Conservation (phyloP, 2,329 filamentous ascomycete genomes). For the Ceratocystis destructans region DNA sequence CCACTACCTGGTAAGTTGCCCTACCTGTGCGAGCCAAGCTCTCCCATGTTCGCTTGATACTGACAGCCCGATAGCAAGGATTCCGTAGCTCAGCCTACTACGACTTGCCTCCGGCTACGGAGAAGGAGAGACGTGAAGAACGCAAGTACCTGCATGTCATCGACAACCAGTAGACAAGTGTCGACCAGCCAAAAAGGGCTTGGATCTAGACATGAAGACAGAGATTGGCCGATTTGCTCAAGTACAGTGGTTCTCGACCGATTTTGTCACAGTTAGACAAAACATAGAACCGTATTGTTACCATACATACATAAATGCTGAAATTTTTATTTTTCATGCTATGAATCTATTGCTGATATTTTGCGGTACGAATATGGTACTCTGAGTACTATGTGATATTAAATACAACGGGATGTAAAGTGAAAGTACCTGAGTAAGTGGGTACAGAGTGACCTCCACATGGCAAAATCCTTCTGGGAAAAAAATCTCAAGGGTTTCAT, state of each 20-base stretch:
- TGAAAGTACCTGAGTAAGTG: background rate
- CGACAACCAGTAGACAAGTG: constrained; percentile 57
- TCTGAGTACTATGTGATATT: background rate
- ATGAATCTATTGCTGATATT: background rate
- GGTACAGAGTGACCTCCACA: background rate
- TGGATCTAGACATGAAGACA: background rate
- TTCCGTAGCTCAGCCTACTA: constrained; percentile 82
- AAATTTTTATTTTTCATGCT: background rate
- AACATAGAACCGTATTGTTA: constrained; percentile 8
- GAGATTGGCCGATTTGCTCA: constrained; percentile 3
- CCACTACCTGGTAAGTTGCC: constrained; percentile 67
- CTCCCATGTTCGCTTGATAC: constrained; percentile 15
- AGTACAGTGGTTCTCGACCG: constrained; percentile 15
- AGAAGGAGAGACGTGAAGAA: constrained; percentile 87
- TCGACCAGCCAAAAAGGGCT: background rate
- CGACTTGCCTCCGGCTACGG: constrained; percentile 85
- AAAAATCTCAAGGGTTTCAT: background rate
- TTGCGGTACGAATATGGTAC: no score
- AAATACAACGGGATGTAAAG: background rate
- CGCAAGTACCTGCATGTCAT: constrained; percentile 93
- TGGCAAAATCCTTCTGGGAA: background rate
- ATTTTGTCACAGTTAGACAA: constrained; percentile 15
- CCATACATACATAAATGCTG: constrained; percentile 3
- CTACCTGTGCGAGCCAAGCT: background rate
- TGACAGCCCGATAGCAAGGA: constrained; percentile 51